Evolutionary conservation across 306 rosid genomes (phyloP).

Genomic region (Ormosia emarginata): DNA sequence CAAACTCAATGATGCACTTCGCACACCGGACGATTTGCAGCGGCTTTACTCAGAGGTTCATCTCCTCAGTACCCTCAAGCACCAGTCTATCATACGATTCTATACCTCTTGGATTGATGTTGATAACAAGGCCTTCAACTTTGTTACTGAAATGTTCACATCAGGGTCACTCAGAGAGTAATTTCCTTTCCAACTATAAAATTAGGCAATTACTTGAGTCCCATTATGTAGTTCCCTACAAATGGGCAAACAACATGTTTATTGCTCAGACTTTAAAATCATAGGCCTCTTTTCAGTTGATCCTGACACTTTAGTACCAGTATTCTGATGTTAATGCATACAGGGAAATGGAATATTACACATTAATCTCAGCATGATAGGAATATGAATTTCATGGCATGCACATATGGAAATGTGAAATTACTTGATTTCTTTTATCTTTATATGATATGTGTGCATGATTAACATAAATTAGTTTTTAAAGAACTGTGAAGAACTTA

Average conservation of each 20-base stretch:
- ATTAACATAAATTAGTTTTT: neutral
- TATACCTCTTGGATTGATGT: slow-evolving; percentile 86
- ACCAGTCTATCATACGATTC: slow-evolving; percentile 72
- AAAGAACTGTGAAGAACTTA: neutral
- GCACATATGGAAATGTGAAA: neutral
- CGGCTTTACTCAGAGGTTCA: slow-evolving; percentile 96
- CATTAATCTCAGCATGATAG: neutral
- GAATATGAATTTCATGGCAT: neutral
- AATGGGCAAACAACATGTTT: neutral
- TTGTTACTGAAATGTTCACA: slow-evolving; percentile 86
- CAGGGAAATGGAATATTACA: neutral
- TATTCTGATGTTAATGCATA: neutral
- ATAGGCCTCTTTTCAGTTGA: neutral
- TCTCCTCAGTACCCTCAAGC: slow-evolving; percentile 84
- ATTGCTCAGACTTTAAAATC: neutral
- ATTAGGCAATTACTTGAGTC: slow-evolving; percentile 17
- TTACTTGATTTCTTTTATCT: neutral
- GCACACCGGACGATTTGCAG: slow-evolving; percentile 71
- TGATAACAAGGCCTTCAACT: slow-evolving; percentile 69
- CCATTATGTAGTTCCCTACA: neutral
- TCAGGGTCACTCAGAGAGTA: slow-evolving; percentile 95
- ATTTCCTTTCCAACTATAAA: slow-evolving; percentile 31
- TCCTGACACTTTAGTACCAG: neutral
- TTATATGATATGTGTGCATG: neutral
- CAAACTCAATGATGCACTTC: slow-evolving; percentile 59